Evolutionary conservation across 441 rosid genomes (phyloP), one percentile per base, ranked within the genome.

Genomic region (Corymbia citriodora): DNA sequence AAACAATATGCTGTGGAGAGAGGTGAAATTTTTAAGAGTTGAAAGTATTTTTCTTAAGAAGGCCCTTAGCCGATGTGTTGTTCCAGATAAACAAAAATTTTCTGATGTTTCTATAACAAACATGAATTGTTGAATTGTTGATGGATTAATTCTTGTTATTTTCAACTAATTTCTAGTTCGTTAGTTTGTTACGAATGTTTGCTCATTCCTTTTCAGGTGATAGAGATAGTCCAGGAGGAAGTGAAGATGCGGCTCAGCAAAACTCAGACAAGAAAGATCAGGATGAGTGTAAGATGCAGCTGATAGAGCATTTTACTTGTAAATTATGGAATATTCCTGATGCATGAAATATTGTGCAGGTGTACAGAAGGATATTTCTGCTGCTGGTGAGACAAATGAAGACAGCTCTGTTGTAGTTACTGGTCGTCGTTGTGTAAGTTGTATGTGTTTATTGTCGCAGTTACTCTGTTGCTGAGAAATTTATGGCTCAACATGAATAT

Each of bases 351-450:
- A 65, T 92, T 91, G n/a, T 93, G 92, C 93, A 98, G 99, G 91
- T 86, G 92, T 91, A 81, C 92, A 82, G 88, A 93, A 91, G 55
- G 92, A 91, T 94, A 89, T 57, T 87, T 88, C 90, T 85, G 91
- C 93, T 92, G 93, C 93, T 82, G 91, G 90, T 91, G 93, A 93
- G 92, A 90, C 91, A 88, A 96, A 93, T 90, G 85, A 90, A 89
- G 93, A 91, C 91, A 87, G 94, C 93, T 92, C 93, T 88, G 94
- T 90, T 36, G 52, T 88, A 50, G 89, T 85, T 55, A 40, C 89
- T 96, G 97, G 94, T 97, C 98, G 99, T 93, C 98, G 99, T 97
- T 96, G 96, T 98, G 99, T 98, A 98, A 98, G 99, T 98, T 98
- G 99, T 98, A 98, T 97, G 99, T 98, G 99, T 97, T 98, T 97